Percentiles rank a stretch among this genome's conserved stretches.
phyloP scores from a whole-genome alignment of 2,329 filamentous ascomycete species.

The Diaporthe sp. region DNA sequence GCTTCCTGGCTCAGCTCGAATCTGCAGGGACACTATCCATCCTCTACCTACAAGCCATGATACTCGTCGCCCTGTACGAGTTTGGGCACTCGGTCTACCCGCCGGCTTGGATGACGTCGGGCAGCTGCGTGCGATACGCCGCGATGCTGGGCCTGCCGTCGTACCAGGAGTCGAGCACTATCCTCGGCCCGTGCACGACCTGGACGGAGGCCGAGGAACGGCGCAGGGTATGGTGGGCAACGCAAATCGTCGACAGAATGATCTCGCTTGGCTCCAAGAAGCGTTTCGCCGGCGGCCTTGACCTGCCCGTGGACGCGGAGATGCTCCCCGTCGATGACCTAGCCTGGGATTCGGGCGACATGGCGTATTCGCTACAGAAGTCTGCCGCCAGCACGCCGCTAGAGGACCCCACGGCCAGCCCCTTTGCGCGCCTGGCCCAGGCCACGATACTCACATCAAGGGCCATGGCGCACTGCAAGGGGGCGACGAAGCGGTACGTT shows the following conservation, averaged over 20 bases:
- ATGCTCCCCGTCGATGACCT: slow-evolving; percentile 50
- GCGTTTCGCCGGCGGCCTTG: slow-evolving; percentile 37
- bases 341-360: slow-evolving; percentile 53
- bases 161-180: slow-evolving; percentile 46
- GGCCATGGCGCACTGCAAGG: slow-evolving; percentile 45
- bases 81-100: slow-evolving; percentile 61
- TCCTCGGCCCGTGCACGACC: slow-evolving; percentile 50
- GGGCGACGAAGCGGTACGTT: slow-evolving; percentile 28
- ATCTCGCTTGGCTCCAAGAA: slow-evolving; percentile 44
- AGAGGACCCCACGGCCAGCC: slow-evolving; percentile 52
- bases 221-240: slow-evolving; percentile 58
- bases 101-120: slow-evolving; percentile 59
- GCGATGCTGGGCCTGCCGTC: slow-evolving; percentile 56
- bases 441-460: slow-evolving; percentile 47
- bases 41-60: slow-evolving; percentile 55
- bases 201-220: slow-evolving; percentile 61
- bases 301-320: slow-evolving; percentile 37
- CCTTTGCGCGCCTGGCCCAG: slow-evolving; percentile 63
- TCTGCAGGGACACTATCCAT: slow-evolving; percentile 53
- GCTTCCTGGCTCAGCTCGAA: slow-evolving; percentile 53
- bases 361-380: slow-evolving; percentile 41
- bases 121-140: slow-evolving; percentile 55
- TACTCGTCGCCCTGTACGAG: slow-evolving; percentile 60
- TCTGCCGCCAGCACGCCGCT: slow-evolving; percentile 54
- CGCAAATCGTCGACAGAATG: slow-evolving; percentile 56